Evolutionary conservation across 2,329 filamentous ascomycete genomes (phyloP), one percentile per base, ranked within the genome.

Genomic region (Fonsecaea nubica): DNA sequence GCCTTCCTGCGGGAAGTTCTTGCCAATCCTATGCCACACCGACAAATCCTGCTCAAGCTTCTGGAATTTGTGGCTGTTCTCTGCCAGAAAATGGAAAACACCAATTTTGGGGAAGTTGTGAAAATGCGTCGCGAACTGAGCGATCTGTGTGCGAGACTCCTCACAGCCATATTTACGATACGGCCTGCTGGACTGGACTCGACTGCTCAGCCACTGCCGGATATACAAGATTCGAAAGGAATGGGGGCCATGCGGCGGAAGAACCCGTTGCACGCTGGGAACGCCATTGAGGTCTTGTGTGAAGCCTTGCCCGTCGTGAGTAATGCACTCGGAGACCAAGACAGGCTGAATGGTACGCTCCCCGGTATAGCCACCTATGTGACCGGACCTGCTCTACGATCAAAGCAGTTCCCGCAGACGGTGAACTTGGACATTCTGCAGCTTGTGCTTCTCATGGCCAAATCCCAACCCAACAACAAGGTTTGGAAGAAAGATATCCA

Each of bases 61-160:
- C 82, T 99, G 12, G 92, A 96, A 73, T 97, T 98, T 74, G 91
- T 92, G 0, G 91, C 92, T 0, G 91, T 96, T 45, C 81, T 99
- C 42, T 94, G 95, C 1, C 91, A 95, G 76, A 99, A 99, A 81
- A 91, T 98, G 58, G 93, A 97, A 77, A 97, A 99, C 73, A 99
- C 94, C 12, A 97, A 93, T 73, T 98, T 97, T 79, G 94, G 94
- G 38, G 94, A 98, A 80, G 92, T 97, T 79, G 86, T 89, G 59
- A 93, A 90, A 77, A 97, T 97, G 92, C 88, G 93, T 68, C 87
- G 91, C 76, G 94, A 98, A 67, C 82, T 98, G 18, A 92, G 92
- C 30, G 95, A 99, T 74, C 85, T 97, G 0, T 96, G 98, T 75
- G 84, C 95, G 12, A 86, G 93, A 15, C 85, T 99, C 1, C 84